Percentiles rank a stretch among this genome's conserved stretches.
phyloP scores from a whole-genome alignment of 2,329 filamentous ascomycete genomes.

The Xylaria sp. region DNA sequence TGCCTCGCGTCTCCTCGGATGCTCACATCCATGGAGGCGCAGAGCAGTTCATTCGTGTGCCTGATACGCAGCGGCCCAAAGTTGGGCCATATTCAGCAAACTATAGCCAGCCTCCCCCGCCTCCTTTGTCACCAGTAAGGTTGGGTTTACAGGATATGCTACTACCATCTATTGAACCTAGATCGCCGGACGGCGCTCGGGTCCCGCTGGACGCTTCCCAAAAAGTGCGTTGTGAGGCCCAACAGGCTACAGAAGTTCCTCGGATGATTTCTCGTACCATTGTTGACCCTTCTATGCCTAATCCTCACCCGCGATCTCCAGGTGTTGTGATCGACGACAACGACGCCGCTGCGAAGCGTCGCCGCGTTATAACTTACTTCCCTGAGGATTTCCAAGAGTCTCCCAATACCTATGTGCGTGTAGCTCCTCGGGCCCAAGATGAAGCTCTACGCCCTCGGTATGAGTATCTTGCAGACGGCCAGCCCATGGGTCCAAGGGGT shows the following conservation, averaged over 20 bases:
- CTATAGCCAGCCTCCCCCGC: conserved; percentile 33
- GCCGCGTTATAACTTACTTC: conserved; percentile 42
- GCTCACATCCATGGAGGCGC: conserved; percentile 30
- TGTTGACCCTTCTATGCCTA: conserved; percentile 37
- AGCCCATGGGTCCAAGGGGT: conserved; percentile 11
- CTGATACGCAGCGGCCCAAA: conserved; percentile 48
- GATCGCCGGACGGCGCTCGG: conserved; percentile 42
- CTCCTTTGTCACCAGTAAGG: conserved; percentile 45
- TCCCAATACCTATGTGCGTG: conserved; percentile 41
- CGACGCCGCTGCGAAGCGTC: conserved; percentile 42
- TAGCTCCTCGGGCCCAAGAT: conserved; percentile 39
- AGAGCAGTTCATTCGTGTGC: conserved; percentile 42
- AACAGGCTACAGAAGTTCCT: conserved; percentile 39
- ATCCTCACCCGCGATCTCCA: conserved; percentile 39
- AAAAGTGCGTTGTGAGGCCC: conserved; percentile 38
- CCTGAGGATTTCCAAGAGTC: conserved; percentile 37
- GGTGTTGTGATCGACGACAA: conserved; percentile 37
- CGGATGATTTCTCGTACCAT: conserved; percentile 41
- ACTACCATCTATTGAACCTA: conserved; percentile 50
- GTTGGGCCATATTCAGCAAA: conserved; percentile 46
- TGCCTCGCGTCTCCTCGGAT: conserved; percentile 32
- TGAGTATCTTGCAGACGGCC: conserved; percentile 38
- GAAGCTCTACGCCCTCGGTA: conserved; percentile 35
- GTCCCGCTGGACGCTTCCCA: conserved; percentile 34
- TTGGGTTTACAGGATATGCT: conserved; percentile 49